Base-by-base conservation (phyloP, 2,329 filamentous ascomycete genomes). In the Fusarium nisikadoi region DNA sequence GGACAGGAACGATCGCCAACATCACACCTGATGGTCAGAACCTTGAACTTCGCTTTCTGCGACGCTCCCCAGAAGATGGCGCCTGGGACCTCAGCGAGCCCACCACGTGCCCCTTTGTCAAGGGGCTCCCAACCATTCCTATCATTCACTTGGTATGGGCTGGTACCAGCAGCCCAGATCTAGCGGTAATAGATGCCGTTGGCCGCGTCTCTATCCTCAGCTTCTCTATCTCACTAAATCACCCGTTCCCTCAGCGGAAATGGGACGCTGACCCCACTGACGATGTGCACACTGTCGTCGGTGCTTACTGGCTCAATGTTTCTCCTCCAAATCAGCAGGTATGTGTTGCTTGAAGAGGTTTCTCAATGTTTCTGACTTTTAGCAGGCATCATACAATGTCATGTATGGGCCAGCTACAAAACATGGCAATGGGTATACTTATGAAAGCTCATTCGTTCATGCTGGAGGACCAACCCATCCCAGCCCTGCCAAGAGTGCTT, bases 121-220 rank as follows among this genome's bases (percentile, higher is more conserved):
- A 88, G 20, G 87, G 88, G 47, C 84, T 87, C n/a, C 87, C 90
- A 33, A 88, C 90, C 3, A 90, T 90, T 35, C 90, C 89, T 8
- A 86, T 97, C 43, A 90, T 93, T 23, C 95, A 98, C 81, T 82
- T 99, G 14, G 91, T 90, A 57, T 98, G 95, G 94, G 93, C 93
- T 54, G 83, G 86, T 1, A 90, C 91, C 19, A 87, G 88, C 9
- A 92, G 90, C 39, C 90, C 91, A 5, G 96, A 98, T 75, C 86
- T 99, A 60, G 95, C 94, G 5, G 88, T 96, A 23, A 87, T 96
- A 65, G 95, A 98, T 81, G 87, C 91, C 33, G 89, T 90, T 29
- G 96, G 95, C 10, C 89, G 93, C 63, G 88, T 97, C 27, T 88
- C 90, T 65, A 90, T 98, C 58, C 87, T 95, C 73, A 90, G 88